phyloP scores from a whole-genome alignment of 768 basidiomycete species.

The Calocera viscosa region DNA sequence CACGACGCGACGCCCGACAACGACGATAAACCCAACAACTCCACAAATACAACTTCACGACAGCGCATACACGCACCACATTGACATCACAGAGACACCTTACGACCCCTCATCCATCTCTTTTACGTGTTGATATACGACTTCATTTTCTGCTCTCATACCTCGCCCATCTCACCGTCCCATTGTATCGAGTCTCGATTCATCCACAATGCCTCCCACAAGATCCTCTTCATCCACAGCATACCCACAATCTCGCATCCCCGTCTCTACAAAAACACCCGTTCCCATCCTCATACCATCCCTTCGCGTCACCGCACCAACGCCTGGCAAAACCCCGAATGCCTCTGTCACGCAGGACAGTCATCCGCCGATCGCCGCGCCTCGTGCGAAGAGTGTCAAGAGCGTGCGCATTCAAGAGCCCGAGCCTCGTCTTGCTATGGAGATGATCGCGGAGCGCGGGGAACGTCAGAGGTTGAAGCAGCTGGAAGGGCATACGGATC shows the following conservation, averaged over 20 bases:
- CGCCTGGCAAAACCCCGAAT: background rate
- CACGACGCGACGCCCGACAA: background rate
- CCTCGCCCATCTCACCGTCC: background rate
- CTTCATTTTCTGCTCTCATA: background rate
- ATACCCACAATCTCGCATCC: background rate
- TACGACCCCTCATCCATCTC: background rate
- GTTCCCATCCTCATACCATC: constrained; percentile 1
- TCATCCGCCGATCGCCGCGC: background rate
- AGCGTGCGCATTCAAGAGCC: constrained; percentile 6
- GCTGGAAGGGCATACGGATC: background rate
- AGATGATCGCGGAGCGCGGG: background rate
- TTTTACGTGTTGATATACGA: background rate
- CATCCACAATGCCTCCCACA: background rate
- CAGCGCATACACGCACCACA: background rate
- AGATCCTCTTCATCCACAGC: background rate
- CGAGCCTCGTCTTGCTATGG: background rate
- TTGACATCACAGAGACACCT: background rate
- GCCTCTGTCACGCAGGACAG: background rate
- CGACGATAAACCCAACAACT: background rate
- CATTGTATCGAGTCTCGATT: background rate
- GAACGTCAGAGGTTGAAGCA: background rate
- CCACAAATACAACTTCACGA: background rate
- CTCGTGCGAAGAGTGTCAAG: background rate
- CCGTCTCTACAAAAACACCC: background rate
- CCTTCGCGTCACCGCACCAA: background rate